Percentiles rank a stretch among this genome's conserved stretches.
These are phyloP conservation scores for Ploettnerulaceae sp. DNA, from an alignment of 2,329 filamentous ascomycete species.

Conservation along the genomic window DNA sequence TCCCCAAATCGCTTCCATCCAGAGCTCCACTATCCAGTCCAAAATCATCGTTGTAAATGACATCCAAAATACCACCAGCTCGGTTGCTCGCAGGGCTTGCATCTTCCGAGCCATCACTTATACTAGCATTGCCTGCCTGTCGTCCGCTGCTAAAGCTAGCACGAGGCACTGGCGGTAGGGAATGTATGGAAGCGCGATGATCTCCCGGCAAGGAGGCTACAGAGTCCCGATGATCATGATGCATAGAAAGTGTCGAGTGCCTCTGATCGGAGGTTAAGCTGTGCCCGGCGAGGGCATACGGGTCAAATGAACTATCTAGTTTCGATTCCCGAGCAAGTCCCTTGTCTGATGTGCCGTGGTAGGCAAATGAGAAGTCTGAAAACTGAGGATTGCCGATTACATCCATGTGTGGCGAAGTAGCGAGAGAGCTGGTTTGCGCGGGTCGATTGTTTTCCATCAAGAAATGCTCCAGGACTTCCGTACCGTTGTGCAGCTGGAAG, in stretches of 20 bases:
- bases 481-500: background rate
- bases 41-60: constrained; percentile 48
- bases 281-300: constrained; percentile 23
- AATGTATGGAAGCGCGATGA: constrained; percentile 24
- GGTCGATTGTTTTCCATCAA: constrained; percentile 27
- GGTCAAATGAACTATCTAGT: constrained; percentile 24
- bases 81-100: constrained; percentile 32
- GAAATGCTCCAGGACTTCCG: constrained; percentile 29
- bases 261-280: constrained; percentile 21
- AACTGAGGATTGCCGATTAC: constrained; percentile 38
- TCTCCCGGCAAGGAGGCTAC: constrained; percentile 22
- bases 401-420: constrained; percentile 27
- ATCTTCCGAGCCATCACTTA: constrained; percentile 33
- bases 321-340: constrained; percentile 34
- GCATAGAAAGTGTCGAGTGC: constrained; percentile 24
- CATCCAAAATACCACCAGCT: constrained; percentile 24
- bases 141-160: constrained; percentile 24
- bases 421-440: constrained; percentile 18
- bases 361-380: constrained; percentile 49
- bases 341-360: constrained; percentile 41
- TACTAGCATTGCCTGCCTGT: constrained; percentile 24
- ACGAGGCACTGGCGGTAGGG: constrained; percentile 21
- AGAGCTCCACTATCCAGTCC: constrained; percentile 44
- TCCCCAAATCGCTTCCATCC: constrained; percentile 51
- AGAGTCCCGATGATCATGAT: constrained; percentile 20